phyloP scores from a whole-genome alignment of 2,329 filamentous ascomycete species.

The Sarocladiaceae sp. region DNA sequence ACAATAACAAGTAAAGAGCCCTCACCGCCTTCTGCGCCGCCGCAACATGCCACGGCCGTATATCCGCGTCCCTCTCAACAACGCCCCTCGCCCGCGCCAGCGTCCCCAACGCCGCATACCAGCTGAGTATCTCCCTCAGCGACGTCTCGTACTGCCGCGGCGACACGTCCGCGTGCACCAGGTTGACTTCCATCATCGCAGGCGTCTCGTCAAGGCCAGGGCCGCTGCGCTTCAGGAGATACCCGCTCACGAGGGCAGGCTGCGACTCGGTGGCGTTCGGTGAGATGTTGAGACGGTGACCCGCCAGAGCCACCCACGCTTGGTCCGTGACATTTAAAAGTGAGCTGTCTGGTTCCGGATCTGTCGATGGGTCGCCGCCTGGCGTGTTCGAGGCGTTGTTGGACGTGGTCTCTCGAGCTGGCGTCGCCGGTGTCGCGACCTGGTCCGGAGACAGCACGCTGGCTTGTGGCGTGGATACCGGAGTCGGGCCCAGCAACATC shows the following conservation, averaged over 20 bases:
- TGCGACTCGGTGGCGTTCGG: slow-evolving; percentile 47
- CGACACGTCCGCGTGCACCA: slow-evolving; percentile 49
- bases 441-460: slow-evolving; percentile 56
- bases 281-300: slow-evolving; percentile 58
- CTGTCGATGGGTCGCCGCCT: slow-evolving; percentile 33
- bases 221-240: slow-evolving; percentile 58
- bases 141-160: slow-evolving; percentile 55
- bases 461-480: slow-evolving; percentile 61
- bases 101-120: slow-evolving; percentile 63
- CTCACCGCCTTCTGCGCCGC: slow-evolving; percentile 63
- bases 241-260: slow-evolving; percentile 56
- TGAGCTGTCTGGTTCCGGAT: slow-evolving; percentile 51
- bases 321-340: slow-evolving; percentile 69
- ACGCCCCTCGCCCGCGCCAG: slow-evolving; percentile 62
- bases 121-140: slow-evolving; percentile 62
- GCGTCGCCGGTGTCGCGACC: slow-evolving; percentile 43
- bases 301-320: slow-evolving; percentile 66
- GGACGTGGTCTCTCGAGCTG: slow-evolving; percentile 30
- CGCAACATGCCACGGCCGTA: slow-evolving; percentile 73
- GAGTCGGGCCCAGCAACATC: slow-evolving; percentile 50
- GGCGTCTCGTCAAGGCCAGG: slow-evolving; percentile 50
- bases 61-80: slow-evolving; percentile 50
- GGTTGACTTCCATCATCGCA: slow-evolving; percentile 56
- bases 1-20: slow-evolving; percentile 60
- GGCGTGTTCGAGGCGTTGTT: slow-evolving; percentile 37